Evolutionary conservation across 2,329 filamentous ascomycete species (phyloP), one percentile per base, ranked within the genome.

Genomic region (Teratosphaeria epicoccoides): DNA sequence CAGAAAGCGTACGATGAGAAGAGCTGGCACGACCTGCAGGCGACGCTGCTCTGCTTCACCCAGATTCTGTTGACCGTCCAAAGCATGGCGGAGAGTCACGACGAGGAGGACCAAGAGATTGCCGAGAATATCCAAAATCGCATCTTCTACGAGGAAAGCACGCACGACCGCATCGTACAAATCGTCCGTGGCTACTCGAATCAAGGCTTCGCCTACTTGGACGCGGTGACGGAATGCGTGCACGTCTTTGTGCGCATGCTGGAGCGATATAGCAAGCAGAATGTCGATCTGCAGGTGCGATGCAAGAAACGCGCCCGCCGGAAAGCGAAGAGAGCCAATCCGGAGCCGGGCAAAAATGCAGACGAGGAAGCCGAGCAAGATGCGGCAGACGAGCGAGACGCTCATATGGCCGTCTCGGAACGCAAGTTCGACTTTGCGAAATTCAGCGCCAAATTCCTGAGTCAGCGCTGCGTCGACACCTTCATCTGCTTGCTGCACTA

Each of bases 141-240:
- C 55, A 88, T 98, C n/a, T 98, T 98, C 68, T 98, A 98, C 70
- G 93, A 98, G 69, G 89, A 97, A 64, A 81, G 87, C 0, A 96
- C 90, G 0, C 90, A 98, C 63, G 91, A 98, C 55, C 79, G 87
- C 23, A 80, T 98, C 49, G 79, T 91, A 25, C 80, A 83, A 53
- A 86, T 96, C 49, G 76, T 91, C 1, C 79, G 85, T 56, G 84
- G 79, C n/a, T 97, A 94, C 72, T 95, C 94, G 59, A 88, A 91
- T 54, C 93, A 97, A 70, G 87, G 88, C 0, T 93, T 96, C 60
- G 87, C 89, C 51, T 98, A 96, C 60, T 77, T 98, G 1, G 90
- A 98, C 68, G 85, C 90, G 5, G 84, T 85, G 52, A 97, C 91
- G 1, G 91, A 98, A 62, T 80, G 97, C 37, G 79, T 87, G 0